Evolutionary conservation across 2,329 filamentous ascomycete genomes (phyloP).

Genomic region (Teratosphaeria epicoccoides): DNA sequence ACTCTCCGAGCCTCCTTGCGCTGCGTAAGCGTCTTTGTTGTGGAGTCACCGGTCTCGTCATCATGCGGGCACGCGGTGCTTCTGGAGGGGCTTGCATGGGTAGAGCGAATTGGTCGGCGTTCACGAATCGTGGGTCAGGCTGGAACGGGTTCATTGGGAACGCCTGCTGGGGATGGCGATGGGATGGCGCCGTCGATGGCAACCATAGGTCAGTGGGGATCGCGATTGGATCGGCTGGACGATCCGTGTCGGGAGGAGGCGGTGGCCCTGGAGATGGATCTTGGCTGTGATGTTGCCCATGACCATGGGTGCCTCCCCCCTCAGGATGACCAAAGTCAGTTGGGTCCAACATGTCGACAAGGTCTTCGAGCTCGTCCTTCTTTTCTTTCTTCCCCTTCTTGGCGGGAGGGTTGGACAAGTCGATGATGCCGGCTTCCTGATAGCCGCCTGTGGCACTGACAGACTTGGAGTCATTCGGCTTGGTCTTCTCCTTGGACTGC

Average conservation of each 20-base stretch:
- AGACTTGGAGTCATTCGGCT: neutral
- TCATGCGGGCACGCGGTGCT: neutral
- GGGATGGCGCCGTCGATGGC: neutral
- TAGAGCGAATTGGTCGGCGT: neutral
- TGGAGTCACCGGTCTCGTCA: neutral
- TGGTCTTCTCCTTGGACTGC: slow-evolving; percentile 1
- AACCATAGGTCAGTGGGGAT: neutral
- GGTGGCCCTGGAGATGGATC: neutral
- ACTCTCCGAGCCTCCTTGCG: neutral
- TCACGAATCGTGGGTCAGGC: slow-evolving; percentile 1
- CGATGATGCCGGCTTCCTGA: slow-evolving; percentile 7
- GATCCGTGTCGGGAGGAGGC: neutral
- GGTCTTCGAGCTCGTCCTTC: neutral
- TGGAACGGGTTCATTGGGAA: slow-evolving; percentile 1
- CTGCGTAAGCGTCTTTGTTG: neutral
- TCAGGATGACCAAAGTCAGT: neutral
- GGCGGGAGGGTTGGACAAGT: slow-evolving; percentile 5
- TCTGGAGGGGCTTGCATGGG: neutral
- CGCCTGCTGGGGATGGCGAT: neutral
- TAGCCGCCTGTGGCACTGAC: neutral
- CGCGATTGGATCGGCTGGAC: neutral
- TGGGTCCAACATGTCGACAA: neutral
- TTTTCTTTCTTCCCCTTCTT: slow-evolving; percentile 7
- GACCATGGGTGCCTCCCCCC: neutral
- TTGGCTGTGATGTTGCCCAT: neutral